A percentile compares a stretch with the other conserved stretches of the same genome.
Conservation (phyloP, 352 stramenopile species). For the Phytopythium aichiense region DNA sequence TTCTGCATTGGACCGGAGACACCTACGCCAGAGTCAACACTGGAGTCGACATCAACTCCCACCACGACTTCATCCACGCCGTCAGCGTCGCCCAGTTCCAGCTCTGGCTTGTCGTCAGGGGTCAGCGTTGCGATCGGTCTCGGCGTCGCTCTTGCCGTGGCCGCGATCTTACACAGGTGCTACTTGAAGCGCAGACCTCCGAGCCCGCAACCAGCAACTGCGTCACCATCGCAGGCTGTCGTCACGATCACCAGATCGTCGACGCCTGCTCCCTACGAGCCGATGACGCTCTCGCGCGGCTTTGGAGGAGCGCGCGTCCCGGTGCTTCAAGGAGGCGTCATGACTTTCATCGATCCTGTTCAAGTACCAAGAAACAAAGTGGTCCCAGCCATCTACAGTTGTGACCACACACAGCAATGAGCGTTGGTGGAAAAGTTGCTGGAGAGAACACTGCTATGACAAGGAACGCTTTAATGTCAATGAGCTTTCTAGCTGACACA, state of each 20-base stretch:
- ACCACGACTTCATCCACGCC: background rate
- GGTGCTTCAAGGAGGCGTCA: background rate
- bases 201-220: background rate
- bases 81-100: background rate
- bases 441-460: too few relatives aligned
- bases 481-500: too few relatives aligned
- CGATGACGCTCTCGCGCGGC: background rate
- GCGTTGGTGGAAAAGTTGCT: too few relatives aligned
- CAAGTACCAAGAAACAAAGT: background rate
- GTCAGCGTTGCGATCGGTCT: background rate
- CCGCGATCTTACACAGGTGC: background rate
- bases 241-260: conserved; percentile 1
- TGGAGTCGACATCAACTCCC: background rate
- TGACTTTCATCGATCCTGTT: conserved; percentile 1
- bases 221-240: background rate
- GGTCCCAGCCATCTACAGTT: background rate
- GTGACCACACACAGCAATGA: too few relatives aligned
- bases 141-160: background rate
- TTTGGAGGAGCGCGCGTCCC: conserved; percentile 1
- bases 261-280: background rate
- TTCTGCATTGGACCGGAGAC: background rate
- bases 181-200: background rate
- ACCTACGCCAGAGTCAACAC: background rate
- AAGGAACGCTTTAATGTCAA: too few relatives aligned
- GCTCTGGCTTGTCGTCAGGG: background rate